A percentile compares a stretch with the other conserved stretches of the same genome.
Conservation (phyloP, 148 eudicot genomes). For the Camellia sinensis region DNA sequence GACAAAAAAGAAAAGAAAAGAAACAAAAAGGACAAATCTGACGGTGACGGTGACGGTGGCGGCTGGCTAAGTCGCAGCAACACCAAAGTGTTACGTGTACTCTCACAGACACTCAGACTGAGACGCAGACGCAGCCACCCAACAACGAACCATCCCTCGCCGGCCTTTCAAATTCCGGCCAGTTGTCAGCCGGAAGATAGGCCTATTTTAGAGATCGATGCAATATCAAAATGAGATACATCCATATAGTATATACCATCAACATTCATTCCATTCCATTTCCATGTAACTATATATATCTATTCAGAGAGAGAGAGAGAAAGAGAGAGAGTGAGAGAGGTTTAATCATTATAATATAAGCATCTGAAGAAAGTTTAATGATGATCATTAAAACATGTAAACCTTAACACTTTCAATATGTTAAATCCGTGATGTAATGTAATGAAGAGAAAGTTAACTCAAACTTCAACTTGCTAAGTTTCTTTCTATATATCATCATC, state of each 20-base stretch:
- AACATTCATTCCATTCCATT: background rate
- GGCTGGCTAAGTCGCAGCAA: too few species aligned
- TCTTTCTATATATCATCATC: background rate
- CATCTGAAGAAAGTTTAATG: background rate
- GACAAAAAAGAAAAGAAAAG: too few species aligned
- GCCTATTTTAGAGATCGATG: too few species aligned
- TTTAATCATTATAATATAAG: background rate
- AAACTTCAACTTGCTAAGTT: background rate
- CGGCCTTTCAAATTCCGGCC: too few species aligned
- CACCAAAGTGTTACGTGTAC: too few species aligned
- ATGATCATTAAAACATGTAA: background rate
- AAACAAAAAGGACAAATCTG: too few species aligned
- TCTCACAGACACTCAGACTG: too few species aligned
- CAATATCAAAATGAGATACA: too few species aligned
- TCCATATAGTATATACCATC: background rate
- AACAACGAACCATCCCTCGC: too few species aligned
- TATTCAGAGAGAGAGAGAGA: background rate
- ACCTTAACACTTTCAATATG: background rate
- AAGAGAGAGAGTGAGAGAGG: constrained; percentile 8
- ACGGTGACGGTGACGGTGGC: too few species aligned
- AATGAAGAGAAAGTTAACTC: background rate
- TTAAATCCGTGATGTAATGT: background rate
- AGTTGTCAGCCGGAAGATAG: too few species aligned
- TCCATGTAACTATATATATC: background rate
- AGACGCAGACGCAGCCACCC: too few species aligned